A percentile compares a stretch with the other conserved stretches of the same genome.
Evolutionary conservation across 768 basidiomycete genomes (phyloP).

Genomic region (Dacryopinax primogenitus): DNA sequence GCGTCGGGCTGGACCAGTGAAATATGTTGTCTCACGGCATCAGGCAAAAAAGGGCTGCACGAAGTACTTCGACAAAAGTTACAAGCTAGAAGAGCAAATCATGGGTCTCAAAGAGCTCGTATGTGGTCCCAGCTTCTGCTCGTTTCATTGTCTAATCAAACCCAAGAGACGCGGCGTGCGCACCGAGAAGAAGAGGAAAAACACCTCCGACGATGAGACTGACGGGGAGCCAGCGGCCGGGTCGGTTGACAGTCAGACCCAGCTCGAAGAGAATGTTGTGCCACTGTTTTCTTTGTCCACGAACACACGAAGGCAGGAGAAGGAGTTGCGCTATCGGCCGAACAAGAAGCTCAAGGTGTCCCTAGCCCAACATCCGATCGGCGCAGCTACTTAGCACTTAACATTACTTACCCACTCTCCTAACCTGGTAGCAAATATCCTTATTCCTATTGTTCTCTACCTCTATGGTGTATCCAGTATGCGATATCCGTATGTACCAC

Average conservation of each 20-base stretch:
- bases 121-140: background rate
- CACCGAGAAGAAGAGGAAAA: background rate
- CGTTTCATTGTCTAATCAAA: background rate
- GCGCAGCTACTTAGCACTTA: too few relatives aligned
- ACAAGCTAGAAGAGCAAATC: background rate
- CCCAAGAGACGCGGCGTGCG: background rate
- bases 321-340: background rate
- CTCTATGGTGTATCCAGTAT: too few relatives aligned
- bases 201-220: background rate
- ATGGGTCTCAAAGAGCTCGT: background rate
- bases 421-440: too few relatives aligned
- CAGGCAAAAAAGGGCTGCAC: constrained; percentile 24
- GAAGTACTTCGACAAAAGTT: constrained; percentile 27
- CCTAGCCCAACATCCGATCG: background rate
- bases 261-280: background rate
- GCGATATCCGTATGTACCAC: too few relatives aligned
- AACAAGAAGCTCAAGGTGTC: background rate
- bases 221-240: background rate
- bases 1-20: background rate
- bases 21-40: background rate
- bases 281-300: background rate
- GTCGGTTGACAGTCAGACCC: background rate
- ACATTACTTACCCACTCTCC: too few relatives aligned
- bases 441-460: too few relatives aligned
- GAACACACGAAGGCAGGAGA: background rate